Evolutionary conservation across 306 rosid genomes (phyloP), one percentile per base, ranked within the genome.

Genomic region (Ziziphus jujuba): DNA sequence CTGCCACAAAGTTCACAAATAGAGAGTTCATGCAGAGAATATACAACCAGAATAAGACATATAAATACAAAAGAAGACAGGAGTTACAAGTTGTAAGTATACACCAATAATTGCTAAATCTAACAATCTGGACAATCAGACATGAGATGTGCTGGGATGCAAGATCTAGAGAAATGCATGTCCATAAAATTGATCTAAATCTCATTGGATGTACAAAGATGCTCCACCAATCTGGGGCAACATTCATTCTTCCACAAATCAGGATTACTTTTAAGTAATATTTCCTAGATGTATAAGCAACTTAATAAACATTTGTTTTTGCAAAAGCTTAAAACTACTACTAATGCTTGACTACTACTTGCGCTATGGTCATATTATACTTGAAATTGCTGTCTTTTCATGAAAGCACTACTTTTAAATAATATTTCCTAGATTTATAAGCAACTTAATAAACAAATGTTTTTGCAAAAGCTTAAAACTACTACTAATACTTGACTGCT

Each of bases 41-140:
- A 56, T 49, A 62, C 62, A 43, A 49, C 60, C 67, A 66, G 23
- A 33, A n/a, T 40, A 40, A 40, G 45, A 50, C 66, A 47, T 70
- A 33, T 55, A 70, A 59, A 66, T 67, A 24, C 64, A 49, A 40
- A 40, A 9, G 3, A 10, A 12, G 13, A 40, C 7, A 40, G 45
- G 14, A 36, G 54, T 71, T n/a, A n/a, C n/a, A n/a, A n/a, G n/a
- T 34, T 56, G 35, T 75, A 56, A 24, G 45, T 31, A 45, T 17
- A 67, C 1, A 33, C 15, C 23, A n/a, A 63, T 28, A 23, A 68
- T 44, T 31, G 23, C 57, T 6, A 44, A 40, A 65, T 45, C 53
- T 17, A 19, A 54, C 33, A 66, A 14, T 20, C 24, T 51, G 13
- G 16, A 49, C 50, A 51, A 48, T 45, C 53, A 28, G 47, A 40